These are phyloP conservation scores for Tetrastigma voinierianum DNA, from an alignment of 164 flowering plant species.

Conservation along the genomic window DNA sequence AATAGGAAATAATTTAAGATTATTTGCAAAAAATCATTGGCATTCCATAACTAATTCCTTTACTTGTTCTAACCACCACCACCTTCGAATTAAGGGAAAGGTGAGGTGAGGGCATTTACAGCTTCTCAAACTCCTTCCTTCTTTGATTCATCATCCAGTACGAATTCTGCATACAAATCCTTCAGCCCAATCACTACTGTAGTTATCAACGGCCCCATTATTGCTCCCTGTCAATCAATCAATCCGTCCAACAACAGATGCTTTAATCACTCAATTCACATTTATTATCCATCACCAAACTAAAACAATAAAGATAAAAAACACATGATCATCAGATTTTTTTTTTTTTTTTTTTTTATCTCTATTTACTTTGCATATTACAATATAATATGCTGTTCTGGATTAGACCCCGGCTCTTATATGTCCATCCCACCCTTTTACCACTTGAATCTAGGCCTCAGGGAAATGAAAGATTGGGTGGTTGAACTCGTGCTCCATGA, in stretches of 20 bases:
- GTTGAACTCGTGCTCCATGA: no score
- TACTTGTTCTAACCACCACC: not conserved
- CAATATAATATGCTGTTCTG: no score
- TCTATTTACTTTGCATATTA: no score
- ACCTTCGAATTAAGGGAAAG: not conserved
- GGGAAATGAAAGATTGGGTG: no score
- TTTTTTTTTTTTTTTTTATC: no score
- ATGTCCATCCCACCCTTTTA: no score
- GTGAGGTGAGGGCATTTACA: not conserved
- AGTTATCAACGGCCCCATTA: conserved; percentile 90
- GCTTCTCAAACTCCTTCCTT: not conserved
- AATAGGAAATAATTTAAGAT: not conserved
- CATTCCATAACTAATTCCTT: not conserved
- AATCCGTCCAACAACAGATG: no score
- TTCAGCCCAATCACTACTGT: conserved; percentile 86
- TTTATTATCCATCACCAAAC: not conserved
- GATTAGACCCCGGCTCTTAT: no score
- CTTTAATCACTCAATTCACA: not conserved
- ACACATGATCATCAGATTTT: not conserved
- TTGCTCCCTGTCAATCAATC: conserved; percentile 68
- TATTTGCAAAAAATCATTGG: conserved; percentile 4
- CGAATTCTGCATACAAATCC: conserved; percentile 84
- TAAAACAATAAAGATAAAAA: not conserved
- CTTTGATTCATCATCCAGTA: conserved; percentile 42
- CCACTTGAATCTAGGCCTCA: no score